phyloP scores from a whole-genome alignment of 2,329 filamentous ascomycete species.

The Colletotrichum falcatum region DNA sequence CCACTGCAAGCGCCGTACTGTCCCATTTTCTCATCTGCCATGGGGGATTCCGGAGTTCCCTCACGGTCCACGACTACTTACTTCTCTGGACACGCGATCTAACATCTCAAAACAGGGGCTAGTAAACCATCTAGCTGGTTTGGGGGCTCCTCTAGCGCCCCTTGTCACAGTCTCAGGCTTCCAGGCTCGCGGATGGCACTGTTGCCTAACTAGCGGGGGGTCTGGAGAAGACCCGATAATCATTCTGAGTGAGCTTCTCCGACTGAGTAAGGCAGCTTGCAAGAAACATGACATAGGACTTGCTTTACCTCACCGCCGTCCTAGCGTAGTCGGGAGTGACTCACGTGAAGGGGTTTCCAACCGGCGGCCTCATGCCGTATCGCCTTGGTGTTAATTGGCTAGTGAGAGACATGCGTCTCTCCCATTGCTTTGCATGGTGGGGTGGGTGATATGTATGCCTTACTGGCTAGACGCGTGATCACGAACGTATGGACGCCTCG shows the following conservation, averaged over 20 bases:
- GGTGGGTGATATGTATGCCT: conserved; percentile 7
- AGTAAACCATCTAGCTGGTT: background rate
- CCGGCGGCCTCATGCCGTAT: conserved; percentile 13
- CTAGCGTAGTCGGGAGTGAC: conserved; percentile 14
- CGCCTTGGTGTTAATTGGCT: background rate
- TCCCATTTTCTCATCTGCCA: background rate
- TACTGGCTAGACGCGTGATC: background rate
- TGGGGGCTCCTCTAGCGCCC: background rate
- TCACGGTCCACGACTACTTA: background rate
- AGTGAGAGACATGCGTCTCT: background rate
- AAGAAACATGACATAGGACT: background rate
- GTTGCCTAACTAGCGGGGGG: conserved; percentile 10
- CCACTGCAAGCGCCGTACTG: background rate
- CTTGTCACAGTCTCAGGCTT: conserved; percentile 1
- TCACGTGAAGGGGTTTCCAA: background rate
- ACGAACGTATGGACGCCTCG: conserved; percentile 10
- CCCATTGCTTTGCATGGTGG: background rate
- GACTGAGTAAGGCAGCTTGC: background rate
- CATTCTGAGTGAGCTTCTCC: background rate
- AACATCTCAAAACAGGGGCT: background rate
- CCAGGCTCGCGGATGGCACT: background rate
- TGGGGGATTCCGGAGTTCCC: background rate
- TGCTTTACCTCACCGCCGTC: conserved; percentile 5
- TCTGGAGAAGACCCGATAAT: background rate
- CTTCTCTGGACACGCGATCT: background rate